These are phyloP conservation scores for Fusarium foetens DNA, from an alignment of 2,329 filamentous ascomycete genomes.

Conservation along the genomic window DNA sequence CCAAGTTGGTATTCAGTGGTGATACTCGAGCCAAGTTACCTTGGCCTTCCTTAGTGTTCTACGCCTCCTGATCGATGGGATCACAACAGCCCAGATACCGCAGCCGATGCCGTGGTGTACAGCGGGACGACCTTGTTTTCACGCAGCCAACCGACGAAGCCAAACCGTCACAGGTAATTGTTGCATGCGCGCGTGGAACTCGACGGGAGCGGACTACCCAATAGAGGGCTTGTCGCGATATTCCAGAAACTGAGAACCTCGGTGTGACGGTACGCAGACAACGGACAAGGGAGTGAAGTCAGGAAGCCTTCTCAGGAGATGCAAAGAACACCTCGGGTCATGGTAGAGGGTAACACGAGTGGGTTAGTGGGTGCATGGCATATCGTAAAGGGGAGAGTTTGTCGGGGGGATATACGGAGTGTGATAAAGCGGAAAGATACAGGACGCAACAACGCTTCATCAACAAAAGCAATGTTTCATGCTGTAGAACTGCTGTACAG, in stretches of 20 bases:
- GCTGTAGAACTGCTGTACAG: slow-evolving; percentile 9
- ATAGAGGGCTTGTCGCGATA: slow-evolving; percentile 41
- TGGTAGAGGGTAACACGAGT: slow-evolving; percentile 28
- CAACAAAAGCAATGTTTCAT: slow-evolving; percentile 1
- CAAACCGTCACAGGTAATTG: slow-evolving; percentile 19
- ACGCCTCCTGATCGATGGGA: slow-evolving; percentile 8
- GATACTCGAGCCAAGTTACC: not conserved
- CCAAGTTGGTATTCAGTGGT: not conserved
- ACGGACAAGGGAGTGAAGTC: slow-evolving; percentile 18
- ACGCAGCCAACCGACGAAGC: slow-evolving; percentile 23
- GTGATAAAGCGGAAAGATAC: slow-evolving; percentile 15
- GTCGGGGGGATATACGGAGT: slow-evolving; percentile 7
- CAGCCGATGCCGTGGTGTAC: slow-evolving; percentile 38
- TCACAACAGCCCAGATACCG: slow-evolving; percentile 39
- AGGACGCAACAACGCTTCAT: slow-evolving; percentile 7
- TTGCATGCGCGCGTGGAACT: slow-evolving; percentile 24
- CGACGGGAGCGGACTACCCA: slow-evolving; percentile 30
- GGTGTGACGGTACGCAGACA: slow-evolving; percentile 24
- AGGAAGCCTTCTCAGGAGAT: slow-evolving; percentile 4
- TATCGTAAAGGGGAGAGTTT: slow-evolving; percentile 1
- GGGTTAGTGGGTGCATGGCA: slow-evolving; percentile 14
- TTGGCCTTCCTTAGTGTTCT: not conserved
- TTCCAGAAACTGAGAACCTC: slow-evolving; percentile 29
- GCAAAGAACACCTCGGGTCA: slow-evolving; percentile 7
- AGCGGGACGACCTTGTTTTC: slow-evolving; percentile 40